Conservation (phyloP, 306 rosid species). For the Alnus rubra region DNA sequence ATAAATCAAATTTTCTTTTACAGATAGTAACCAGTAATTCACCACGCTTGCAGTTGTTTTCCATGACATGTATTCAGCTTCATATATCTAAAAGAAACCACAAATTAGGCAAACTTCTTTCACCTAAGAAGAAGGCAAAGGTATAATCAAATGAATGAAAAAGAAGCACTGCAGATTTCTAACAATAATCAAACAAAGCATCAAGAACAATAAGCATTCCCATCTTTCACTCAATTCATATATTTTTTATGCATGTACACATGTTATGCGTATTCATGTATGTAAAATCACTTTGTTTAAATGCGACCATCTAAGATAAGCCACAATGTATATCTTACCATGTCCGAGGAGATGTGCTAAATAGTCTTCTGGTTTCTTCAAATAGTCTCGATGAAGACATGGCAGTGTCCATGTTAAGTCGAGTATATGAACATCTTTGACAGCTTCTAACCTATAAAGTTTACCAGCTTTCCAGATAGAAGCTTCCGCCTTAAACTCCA, state of each 20-base stretch:
- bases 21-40: constrained; percentile 6
- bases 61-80: constrained; percentile 15
- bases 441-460: constrained; percentile 82
- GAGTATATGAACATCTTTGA: constrained; percentile 84
- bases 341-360: constrained; percentile 95
- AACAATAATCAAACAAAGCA: neutral
- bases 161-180: neutral
- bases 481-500: constrained; percentile 62
- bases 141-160: neutral
- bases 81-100: constrained; percentile 6
- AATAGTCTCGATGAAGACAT: constrained; percentile 64
- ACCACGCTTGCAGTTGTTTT: constrained; percentile 18
- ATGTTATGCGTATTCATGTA: neutral
- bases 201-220: neutral
- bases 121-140: neutral
- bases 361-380: constrained; percentile 93
- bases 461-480: constrained; percentile 87
- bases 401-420: constrained; percentile 87
- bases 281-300: neutral
- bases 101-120: neutral
- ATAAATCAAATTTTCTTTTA: neutral
- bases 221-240: neutral
- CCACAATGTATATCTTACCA: constrained; percentile 57
- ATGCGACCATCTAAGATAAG: constrained; percentile 8
- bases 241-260: neutral